These are phyloP conservation scores for Achaetomiella virescens DNA, from an alignment of 495 filamentous ascomycete species.

Conservation along the genomic window DNA sequence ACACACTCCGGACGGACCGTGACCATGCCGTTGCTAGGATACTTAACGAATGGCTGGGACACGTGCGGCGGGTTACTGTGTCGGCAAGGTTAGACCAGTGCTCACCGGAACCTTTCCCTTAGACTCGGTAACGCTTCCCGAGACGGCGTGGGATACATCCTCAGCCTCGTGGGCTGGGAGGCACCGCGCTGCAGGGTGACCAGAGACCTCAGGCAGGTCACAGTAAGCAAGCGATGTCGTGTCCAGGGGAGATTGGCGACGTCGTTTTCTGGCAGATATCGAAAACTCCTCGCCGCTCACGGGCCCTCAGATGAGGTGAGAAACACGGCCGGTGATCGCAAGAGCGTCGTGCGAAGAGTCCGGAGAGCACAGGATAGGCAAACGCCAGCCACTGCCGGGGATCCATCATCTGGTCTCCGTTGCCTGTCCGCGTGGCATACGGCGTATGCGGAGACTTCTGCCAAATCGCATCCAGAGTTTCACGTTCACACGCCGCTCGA, in stretches of 20 bases:
- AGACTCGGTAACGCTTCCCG: neutral
- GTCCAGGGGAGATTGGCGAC: neutral
- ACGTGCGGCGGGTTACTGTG: neutral
- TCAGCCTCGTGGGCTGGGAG: neutral
- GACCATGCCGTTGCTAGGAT: too few relatives aligned
- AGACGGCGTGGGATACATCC: too few relatives aligned
- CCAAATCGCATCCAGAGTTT: neutral
- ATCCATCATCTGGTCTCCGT: neutral
- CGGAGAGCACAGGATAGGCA: neutral
- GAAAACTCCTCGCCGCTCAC: neutral
- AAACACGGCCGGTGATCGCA: neutral
- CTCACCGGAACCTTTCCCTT: neutral
- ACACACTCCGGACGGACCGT: conserved; percentile 1
- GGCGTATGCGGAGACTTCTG: neutral
- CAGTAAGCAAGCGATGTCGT: neutral
- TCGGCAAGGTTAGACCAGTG: neutral
- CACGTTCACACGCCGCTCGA: neutral
- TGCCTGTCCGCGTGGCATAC: conserved; percentile 1
- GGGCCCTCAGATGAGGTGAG: neutral
- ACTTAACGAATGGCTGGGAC: neutral
- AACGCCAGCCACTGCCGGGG: neutral
- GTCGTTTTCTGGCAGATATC: neutral
- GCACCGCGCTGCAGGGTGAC: neutral
- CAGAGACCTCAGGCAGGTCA: neutral
- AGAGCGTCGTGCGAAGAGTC: neutral